phyloP scores from a whole-genome alignment of 2,329 filamentous ascomycete species.

The Sporothrix curviconia region DNA sequence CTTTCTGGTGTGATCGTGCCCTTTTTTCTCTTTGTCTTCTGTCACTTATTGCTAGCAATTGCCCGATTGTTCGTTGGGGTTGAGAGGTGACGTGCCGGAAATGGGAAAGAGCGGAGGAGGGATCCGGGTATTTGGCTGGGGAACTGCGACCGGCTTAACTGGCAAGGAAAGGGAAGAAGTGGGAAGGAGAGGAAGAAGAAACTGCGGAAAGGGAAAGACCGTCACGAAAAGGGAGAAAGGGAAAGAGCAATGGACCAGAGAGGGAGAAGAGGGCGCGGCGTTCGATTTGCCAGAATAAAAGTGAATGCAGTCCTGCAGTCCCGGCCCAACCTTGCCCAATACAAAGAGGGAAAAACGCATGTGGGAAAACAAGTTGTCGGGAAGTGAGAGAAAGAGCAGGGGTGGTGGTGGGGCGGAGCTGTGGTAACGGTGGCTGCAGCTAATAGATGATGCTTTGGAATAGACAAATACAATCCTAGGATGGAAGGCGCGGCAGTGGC shows the following conservation, averaged over 20 bases:
- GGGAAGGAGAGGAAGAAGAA: background rate
- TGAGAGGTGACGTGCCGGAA: background rate
- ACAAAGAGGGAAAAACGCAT: background rate
- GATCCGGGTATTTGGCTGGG: conserved; percentile 3
- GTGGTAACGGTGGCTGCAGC: too few species aligned
- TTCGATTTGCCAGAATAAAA: too few species aligned
- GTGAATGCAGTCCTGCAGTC: background rate
- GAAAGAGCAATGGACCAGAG: background rate
- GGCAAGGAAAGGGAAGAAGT: background rate
- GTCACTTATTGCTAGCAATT: background rate
- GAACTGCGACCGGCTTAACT: conserved; percentile 8
- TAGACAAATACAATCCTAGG: too few species aligned
- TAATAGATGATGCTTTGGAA: too few species aligned
- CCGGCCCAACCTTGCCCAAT: background rate
- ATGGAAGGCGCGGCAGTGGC: background rate
- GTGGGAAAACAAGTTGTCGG: background rate
- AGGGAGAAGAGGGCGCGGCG: background rate
- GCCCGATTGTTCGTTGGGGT: too few species aligned
- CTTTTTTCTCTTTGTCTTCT: background rate
- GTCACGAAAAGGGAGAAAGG: background rate
- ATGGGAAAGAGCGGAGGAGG: background rate
- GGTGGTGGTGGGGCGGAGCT: background rate
- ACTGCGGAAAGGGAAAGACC: background rate
- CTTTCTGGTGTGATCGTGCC: background rate
- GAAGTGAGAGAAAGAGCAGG: background rate